Evolutionary conservation across 257 asterid species (phyloP).

Genomic region (Fraxinus quadrangulata): DNA sequence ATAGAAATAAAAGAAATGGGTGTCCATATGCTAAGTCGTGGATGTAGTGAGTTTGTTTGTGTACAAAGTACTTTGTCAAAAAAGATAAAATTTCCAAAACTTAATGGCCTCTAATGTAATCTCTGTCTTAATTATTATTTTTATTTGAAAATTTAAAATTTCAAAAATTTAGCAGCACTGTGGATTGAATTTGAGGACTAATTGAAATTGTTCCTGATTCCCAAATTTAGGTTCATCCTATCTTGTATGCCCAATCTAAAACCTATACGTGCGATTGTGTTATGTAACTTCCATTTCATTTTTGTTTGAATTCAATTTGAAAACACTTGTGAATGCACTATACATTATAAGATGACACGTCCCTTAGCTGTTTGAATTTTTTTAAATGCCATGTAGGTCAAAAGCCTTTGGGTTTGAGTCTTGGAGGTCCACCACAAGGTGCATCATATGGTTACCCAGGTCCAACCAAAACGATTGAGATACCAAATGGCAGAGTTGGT

Average conservation of each 20-base stretch:
- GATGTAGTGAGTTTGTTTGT: too few species aligned
- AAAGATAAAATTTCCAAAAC: too few species aligned
- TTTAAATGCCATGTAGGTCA: slow-evolving; percentile 39
- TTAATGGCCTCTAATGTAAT: neutral
- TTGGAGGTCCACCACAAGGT: slow-evolving; percentile 40
- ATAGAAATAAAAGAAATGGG: too few species aligned
- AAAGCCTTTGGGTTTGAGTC: slow-evolving; percentile 43
- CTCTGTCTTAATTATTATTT: too few species aligned
- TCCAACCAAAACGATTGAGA: slow-evolving; percentile 64
- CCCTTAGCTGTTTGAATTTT: neutral
- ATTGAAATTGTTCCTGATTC: neutral
- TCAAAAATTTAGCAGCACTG: too few species aligned
- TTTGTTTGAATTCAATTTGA: slow-evolving; percentile 2
- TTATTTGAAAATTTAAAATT: too few species aligned
- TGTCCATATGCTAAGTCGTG: too few species aligned
- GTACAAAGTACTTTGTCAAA: too few species aligned
- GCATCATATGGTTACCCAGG: slow-evolving; percentile 67
- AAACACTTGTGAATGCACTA: neutral
- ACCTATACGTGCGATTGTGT: neutral
- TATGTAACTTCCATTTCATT: neutral
- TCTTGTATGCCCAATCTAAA: neutral
- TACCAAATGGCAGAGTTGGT: slow-evolving; percentile 89
- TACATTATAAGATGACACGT: neutral
- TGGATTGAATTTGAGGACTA: neutral
- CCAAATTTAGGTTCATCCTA: neutral